Percentiles rank a stretch among this genome's conserved stretches.
These are phyloP conservation scores for Candida maris DNA, from an alignment of 805 yeast genomes.

Conservation along the genomic window DNA sequence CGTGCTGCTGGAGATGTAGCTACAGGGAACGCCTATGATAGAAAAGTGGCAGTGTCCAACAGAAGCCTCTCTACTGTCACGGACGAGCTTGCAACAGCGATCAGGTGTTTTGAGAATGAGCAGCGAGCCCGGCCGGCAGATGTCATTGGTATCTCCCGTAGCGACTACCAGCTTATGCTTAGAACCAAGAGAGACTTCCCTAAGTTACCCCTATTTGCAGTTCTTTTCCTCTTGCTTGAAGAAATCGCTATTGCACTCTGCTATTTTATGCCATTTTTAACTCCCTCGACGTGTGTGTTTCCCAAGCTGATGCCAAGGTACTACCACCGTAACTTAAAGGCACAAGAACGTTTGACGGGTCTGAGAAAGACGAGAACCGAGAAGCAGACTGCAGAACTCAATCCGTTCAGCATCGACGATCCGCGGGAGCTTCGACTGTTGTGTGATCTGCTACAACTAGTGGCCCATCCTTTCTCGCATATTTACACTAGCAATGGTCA, in stretches of 20 bases:
- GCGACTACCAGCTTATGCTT: conserved; percentile 46
- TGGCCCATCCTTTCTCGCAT: conserved; percentile 40
- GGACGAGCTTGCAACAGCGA: conserved; percentile 25
- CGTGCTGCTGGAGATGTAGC: conserved; percentile 23
- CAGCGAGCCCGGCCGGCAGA: conserved; percentile 4
- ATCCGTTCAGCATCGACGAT: conserved; percentile 45
- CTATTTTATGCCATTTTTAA: conserved; percentile 48
- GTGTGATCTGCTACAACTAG: conserved; percentile 35
- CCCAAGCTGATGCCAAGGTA: conserved; percentile 43
- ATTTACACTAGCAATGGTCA: conserved; percentile 35
- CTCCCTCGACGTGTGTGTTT: conserved; percentile 60
- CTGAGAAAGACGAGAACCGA: conserved; percentile 13
- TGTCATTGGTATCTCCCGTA: conserved; percentile 29
- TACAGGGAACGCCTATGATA: conserved; percentile 24
- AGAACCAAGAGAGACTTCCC: conserved; percentile 48
- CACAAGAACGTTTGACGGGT: conserved; percentile 19
- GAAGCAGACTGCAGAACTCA: conserved; percentile 33
- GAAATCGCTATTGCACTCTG: conserved; percentile 56
- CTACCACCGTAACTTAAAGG: conserved; percentile 29
- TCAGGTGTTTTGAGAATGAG: conserved; percentile 19
- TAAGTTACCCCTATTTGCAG: conserved; percentile 58
- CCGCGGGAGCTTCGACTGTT: conserved; percentile 33
- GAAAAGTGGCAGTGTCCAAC: conserved; percentile 14
- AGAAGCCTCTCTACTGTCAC: conserved; percentile 15
- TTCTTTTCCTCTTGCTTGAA: conserved; percentile 49